Conservation (phyloP, 306 rosid genomes). For the Luffa acutangula region DNA sequence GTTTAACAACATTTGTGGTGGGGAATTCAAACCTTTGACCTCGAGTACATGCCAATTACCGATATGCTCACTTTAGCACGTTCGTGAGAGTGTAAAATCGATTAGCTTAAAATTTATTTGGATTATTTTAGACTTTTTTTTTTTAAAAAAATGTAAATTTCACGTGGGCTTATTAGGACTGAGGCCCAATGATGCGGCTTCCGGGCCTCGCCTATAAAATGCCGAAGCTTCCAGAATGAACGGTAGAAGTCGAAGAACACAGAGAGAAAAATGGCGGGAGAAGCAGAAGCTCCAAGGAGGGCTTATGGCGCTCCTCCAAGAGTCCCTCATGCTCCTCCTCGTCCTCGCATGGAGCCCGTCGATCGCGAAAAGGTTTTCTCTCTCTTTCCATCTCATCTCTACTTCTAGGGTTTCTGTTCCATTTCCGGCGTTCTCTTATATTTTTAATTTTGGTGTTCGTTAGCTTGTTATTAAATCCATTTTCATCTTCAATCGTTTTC, state of each 20-base stretch:
- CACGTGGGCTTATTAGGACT: not conserved
- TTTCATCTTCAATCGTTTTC: not conserved
- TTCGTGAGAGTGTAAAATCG: too few species aligned
- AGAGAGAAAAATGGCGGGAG: conserved; percentile 12
- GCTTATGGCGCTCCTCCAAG: conserved; percentile 4
- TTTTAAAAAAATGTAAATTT: not conserved
- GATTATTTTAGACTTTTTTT: too few species aligned
- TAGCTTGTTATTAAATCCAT: not conserved
- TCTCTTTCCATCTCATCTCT: not conserved
- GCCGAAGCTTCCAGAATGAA: not conserved
- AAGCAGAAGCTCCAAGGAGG: not conserved
- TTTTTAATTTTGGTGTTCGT: not conserved
- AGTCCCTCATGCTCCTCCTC: conserved; percentile 13
- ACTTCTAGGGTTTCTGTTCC: not conserved
- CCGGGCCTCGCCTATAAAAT: not conserved
- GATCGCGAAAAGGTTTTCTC: conserved; percentile 35
- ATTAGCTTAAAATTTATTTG: not conserved
- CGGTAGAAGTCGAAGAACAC: not conserved
- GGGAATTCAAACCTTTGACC: too few species aligned
- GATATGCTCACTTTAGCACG: too few species aligned
- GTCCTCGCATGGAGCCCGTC: conserved; percentile 31
- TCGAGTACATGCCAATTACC: too few species aligned
- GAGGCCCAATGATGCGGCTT: not conserved
- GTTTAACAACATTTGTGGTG: too few species aligned
- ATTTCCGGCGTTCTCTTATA: not conserved